Evolutionary conservation across 805 yeast species (phyloP), one percentile per base, ranked within the genome.

Genomic region (Saturnispora kantuleensis): DNA sequence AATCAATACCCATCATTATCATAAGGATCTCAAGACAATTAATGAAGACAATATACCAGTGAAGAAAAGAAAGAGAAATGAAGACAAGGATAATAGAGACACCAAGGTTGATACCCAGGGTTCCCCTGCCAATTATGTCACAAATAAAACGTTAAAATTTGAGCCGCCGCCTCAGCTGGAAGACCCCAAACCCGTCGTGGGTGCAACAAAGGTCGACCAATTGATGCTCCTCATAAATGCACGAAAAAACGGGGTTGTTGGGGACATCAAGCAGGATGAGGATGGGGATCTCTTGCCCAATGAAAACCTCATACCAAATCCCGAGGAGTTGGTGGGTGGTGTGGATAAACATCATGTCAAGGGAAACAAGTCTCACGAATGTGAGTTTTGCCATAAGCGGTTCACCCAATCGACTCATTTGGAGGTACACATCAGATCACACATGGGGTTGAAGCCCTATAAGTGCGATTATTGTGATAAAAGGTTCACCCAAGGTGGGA

Each of bases 151-250:
- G 26, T 21, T 21, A 21, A 21, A 21, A 6, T 21, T 21, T 6
- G 26, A 21, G 26, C 5, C 26, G 2, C 26, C 26, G 6, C 26
- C 26, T 6, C 26, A 21, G 5, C 26, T 21, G 26, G 26, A 21
- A 21, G 26, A 21, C 26, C 26, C 26, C 1, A 65, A 84, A 42
- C 86, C 88, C 3, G 64, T 81, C 17, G 61, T 86, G 5, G 96
- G 96, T 2, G 87, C 89, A 3, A 89, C 96, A 0, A 84, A 84
- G 57, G 85, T 89, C 26, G 97, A 89, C 63, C 94, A 83, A 55
- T 67, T 89, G 56, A 87, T 89, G 96, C 69, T 89, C 40, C 84
- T 87, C 33, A 83, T 89, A 44, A 95, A 89, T 61, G 95, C 96
- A 0, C 72, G 95, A 42, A 84, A 82, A 48, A 82, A 84, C 51